Percentiles rank a stretch among this genome's conserved stretches.
These are phyloP conservation scores for Atkinsonella texensis DNA, from an alignment of 2,329 filamentous ascomycete species.

Conservation along the genomic window DNA sequence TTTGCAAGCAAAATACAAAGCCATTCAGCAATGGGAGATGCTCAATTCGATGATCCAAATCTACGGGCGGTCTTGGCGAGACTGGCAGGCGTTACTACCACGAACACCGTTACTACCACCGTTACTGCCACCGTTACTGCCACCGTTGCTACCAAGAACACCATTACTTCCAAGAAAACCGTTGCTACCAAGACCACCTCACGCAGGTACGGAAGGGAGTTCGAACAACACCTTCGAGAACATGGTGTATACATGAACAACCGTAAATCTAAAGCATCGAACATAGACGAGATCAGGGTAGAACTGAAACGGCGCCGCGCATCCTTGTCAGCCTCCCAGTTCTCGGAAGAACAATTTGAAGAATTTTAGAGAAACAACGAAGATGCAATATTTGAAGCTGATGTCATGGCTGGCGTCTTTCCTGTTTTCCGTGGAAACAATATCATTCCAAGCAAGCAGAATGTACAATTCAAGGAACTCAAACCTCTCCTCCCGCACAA, in stretches of 20 bases:
- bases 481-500: slow-evolving; percentile 9
- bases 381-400: neutral
- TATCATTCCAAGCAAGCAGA: neutral
- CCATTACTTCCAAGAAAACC: neutral
- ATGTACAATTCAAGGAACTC: neutral
- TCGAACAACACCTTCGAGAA: neutral
- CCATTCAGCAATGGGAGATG: neutral
- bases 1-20: neutral
- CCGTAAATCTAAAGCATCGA: neutral
- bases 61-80: neutral
- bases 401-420: neutral
- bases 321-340: neutral
- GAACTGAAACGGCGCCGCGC: neutral
- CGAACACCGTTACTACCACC: neutral
- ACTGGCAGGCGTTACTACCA: neutral
- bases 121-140: no score
- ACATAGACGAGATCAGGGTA: neutral
- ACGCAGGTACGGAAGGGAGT: neutral
- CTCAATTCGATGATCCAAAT: neutral
- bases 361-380: neutral
- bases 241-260: neutral
- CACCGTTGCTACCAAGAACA: neutral
- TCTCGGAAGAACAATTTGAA: neutral
- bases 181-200: neutral
- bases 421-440: neutral